Percentiles rank a stretch among this genome's conserved stretches.
phyloP scores from a whole-genome alignment of 495 filamentous ascomycete species.

The Oleoguttula mirabilis region DNA sequence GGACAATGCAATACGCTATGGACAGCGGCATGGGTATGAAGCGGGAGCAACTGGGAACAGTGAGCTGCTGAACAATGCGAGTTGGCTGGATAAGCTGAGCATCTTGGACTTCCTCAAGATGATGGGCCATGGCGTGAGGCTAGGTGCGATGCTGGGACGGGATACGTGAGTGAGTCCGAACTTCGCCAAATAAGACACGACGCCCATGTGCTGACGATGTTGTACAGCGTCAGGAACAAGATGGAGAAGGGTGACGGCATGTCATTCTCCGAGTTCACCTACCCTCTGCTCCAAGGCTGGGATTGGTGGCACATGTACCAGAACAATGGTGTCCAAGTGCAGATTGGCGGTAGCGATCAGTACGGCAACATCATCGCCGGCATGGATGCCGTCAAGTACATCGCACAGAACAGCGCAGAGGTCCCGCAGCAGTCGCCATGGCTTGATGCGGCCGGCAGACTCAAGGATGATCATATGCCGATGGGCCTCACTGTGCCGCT shows the following conservation, averaged over 20 bases:
- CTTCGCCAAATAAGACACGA: neutral
- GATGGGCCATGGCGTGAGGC: conserved; percentile 56
- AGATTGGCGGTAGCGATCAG: conserved; percentile 92
- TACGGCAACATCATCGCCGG: conserved; percentile 93
- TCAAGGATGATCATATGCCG: conserved; percentile 33
- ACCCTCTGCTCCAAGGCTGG: conserved; percentile 91
- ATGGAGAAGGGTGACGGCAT: conserved; percentile 75
- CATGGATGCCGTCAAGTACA: conserved; percentile 67
- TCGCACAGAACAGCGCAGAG: conserved; percentile 34
- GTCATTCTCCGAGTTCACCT: conserved; percentile 86
- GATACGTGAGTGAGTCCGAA: conserved; percentile 59
- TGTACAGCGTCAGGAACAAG: conserved; percentile 61
- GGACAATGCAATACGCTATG: conserved; percentile 52
- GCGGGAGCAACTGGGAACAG: conserved; percentile 2
- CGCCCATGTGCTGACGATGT: conserved; percentile 18
- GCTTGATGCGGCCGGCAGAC: conserved; percentile 19
- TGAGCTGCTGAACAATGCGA: conserved; percentile 35
- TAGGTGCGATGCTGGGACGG: conserved; percentile 76
- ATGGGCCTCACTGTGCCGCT: conserved; percentile 84
- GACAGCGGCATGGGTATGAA: conserved; percentile 45
- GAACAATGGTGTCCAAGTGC: conserved; percentile 52
- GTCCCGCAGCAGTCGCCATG: conserved; percentile 15
- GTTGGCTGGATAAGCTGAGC: conserved; percentile 52
- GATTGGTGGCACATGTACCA: conserved; percentile 83
- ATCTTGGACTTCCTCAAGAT: conserved; percentile 60